Percentiles rank a stretch among this genome's conserved stretches.
Evolutionary conservation across 352 stramenopile genomes (phyloP).

Genomic region (Ophiocytium majus): DNA sequence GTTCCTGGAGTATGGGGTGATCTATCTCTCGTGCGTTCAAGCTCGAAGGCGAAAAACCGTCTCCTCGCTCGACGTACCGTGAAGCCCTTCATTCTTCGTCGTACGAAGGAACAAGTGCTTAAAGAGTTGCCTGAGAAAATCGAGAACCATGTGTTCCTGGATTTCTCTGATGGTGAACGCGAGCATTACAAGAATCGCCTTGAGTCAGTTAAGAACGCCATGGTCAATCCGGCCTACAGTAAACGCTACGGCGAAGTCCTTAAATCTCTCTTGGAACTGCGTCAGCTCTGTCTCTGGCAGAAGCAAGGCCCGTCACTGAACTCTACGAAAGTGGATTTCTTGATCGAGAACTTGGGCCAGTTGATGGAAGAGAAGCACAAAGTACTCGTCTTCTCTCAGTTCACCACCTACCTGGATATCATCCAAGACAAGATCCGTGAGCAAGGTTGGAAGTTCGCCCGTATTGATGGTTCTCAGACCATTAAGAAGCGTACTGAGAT

Average conservation of each 20-base stretch:
- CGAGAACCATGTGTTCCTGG: slow-evolving; percentile 12
- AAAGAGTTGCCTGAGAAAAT: slow-evolving; percentile 13
- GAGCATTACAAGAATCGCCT: background rate
- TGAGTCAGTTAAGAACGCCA: background rate
- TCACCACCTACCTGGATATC: slow-evolving; percentile 79
- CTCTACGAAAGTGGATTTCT: background rate
- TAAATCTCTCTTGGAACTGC: slow-evolving; percentile 1
- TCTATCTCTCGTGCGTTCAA: background rate
- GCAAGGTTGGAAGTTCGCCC: slow-evolving; percentile 56
- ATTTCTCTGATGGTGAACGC: slow-evolving; percentile 2
- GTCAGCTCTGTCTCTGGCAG: slow-evolving; percentile 17
- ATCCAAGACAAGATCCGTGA: slow-evolving; percentile 64
- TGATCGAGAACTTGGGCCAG: background rate
- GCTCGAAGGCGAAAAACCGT: background rate
- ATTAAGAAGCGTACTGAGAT: slow-evolving; percentile 70
- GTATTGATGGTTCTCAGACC: slow-evolving; percentile 72
- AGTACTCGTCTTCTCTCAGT: slow-evolving; percentile 82
- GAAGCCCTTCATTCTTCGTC: background rate
- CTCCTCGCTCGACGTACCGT: background rate
- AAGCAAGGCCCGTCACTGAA: background rate
- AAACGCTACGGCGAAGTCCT: slow-evolving; percentile 7
- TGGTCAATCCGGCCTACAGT: background rate
- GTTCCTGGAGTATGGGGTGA: slow-evolving; percentile 8
- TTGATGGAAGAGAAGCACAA: slow-evolving; percentile 64
- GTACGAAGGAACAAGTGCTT: background rate